These are phyloP conservation scores for Cercospora zeae-maydis DNA, from an alignment of 2,329 filamentous ascomycete genomes.

Conservation along the genomic window DNA sequence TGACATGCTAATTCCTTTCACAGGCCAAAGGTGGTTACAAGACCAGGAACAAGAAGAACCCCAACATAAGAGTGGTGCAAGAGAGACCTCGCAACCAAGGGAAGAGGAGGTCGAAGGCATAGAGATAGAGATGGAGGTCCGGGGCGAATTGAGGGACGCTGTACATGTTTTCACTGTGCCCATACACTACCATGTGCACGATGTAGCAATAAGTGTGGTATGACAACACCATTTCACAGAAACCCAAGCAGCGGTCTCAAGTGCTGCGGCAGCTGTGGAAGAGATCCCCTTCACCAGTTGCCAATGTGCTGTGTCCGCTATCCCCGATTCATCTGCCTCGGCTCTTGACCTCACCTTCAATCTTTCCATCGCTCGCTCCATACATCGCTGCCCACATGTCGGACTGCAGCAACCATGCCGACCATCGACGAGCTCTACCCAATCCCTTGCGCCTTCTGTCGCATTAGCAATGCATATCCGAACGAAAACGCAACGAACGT, in stretches of 20 bases:
- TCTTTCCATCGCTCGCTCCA: not conserved
- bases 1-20: constrained; percentile 19
- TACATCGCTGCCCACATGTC: not conserved
- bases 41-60: constrained; percentile 81
- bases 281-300: not conserved
- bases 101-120: constrained; percentile 60
- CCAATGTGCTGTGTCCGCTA: not conserved
- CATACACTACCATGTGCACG: not conserved
- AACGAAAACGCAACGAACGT: constrained; percentile 41
- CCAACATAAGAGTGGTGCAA: constrained; percentile 87
- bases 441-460: constrained; percentile 56
- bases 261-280: not conserved
- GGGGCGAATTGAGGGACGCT: not conserved
- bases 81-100: constrained; percentile 84
- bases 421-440: constrained; percentile 40
- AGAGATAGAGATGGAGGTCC: constrained; percentile 3
- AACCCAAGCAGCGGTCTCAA: not conserved
- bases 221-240: not conserved
- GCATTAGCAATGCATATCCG: constrained; percentile 52
- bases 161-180: not conserved
- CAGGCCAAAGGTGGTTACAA: constrained; percentile 82
- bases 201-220: not conserved
- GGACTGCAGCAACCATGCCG: constrained; percentile 12
- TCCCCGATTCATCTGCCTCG: constrained; percentile 1
- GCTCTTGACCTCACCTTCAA: constrained; percentile 6